Conservation (phyloP, 495 filamentous ascomycete species). For the Xylaria palmicola region DNA sequence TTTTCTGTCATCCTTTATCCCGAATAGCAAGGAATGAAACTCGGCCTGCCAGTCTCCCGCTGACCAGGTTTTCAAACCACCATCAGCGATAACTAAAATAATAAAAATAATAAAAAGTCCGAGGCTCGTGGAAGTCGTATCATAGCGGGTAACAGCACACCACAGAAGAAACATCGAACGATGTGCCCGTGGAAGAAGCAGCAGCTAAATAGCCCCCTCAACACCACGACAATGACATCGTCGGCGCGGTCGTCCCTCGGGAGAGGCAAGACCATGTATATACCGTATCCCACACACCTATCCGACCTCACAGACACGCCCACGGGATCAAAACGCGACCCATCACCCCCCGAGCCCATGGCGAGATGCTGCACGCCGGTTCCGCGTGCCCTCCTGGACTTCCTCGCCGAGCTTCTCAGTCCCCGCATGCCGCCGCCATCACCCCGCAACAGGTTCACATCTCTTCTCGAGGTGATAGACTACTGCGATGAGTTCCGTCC, state of each 20-base stretch:
- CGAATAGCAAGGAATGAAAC: too few species aligned
- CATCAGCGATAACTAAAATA: not conserved
- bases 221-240: not conserved
- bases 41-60: too few species aligned
- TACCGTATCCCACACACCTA: not conserved
- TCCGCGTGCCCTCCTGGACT: not conserved
- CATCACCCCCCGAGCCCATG: not conserved
- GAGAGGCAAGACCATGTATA: not conserved
- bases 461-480: slow-evolving; percentile 10
- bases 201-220: not conserved
- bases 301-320: not conserved
- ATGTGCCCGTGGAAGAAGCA: too few species aligned
- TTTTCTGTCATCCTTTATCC: too few species aligned
- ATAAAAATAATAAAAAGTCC: not conserved
- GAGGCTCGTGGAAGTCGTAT: not conserved
- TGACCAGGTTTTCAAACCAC: too few species aligned
- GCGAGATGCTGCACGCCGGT: not conserved
- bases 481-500: slow-evolving; percentile 13
- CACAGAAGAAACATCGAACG: not conserved
- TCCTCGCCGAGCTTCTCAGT: not conserved
- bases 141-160: too few species aligned
- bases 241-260: not conserved
- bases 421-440: not conserved
- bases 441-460: not conserved
- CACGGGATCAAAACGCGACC: not conserved